Percentiles rank a stretch among this genome's conserved stretches.
Evolutionary conservation across 176 grass and related monocot species (phyloP).

Genomic region (Aegilops sharonensis): DNA sequence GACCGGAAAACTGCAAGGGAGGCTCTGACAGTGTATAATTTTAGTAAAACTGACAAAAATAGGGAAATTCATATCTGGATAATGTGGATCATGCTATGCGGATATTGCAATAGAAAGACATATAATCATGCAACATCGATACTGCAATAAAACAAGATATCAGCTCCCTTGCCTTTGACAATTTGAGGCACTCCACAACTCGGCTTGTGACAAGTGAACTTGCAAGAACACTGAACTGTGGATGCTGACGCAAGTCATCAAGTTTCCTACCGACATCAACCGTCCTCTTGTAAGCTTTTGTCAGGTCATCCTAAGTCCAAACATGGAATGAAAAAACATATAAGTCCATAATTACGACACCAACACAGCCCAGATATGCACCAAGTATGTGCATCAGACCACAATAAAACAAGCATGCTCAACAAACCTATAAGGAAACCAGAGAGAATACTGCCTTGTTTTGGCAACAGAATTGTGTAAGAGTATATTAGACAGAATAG

Average conservation of each 20-base stretch:
- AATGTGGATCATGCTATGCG: neutral
- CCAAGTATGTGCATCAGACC: conserved; percentile 12
- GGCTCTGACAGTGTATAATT: neutral
- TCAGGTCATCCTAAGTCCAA: conserved; percentile 70
- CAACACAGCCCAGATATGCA: neutral
- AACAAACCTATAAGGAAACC: conserved; percentile 15
- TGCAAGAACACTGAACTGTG: conserved; percentile 73
- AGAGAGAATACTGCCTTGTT: conserved; percentile 5
- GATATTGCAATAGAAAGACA: conserved; percentile 1
- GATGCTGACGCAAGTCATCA: conserved; percentile 69
- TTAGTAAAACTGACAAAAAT: conserved; percentile 2
- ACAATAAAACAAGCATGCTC: neutral
- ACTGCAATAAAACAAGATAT: conserved; percentile 11
- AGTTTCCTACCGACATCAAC: conserved; percentile 71
- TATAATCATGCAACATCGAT: neutral
- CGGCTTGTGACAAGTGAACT: conserved; percentile 57
- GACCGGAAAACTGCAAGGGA: neutral
- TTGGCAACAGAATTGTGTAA: conserved; percentile 18
- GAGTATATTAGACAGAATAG: neutral
- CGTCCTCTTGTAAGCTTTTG: conserved; percentile 80
- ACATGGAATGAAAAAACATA: conserved; percentile 36
- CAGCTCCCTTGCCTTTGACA: conserved; percentile 67
- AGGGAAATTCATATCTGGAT: neutral
- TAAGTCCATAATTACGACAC: conserved; percentile 21
- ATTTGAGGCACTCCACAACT: conserved; percentile 70